Percentiles rank a stretch among this genome's conserved stretches.
These are phyloP conservation scores for Amanita molliuscula DNA, from an alignment of 768 basidiomycete species.

Conservation along the genomic window DNA sequence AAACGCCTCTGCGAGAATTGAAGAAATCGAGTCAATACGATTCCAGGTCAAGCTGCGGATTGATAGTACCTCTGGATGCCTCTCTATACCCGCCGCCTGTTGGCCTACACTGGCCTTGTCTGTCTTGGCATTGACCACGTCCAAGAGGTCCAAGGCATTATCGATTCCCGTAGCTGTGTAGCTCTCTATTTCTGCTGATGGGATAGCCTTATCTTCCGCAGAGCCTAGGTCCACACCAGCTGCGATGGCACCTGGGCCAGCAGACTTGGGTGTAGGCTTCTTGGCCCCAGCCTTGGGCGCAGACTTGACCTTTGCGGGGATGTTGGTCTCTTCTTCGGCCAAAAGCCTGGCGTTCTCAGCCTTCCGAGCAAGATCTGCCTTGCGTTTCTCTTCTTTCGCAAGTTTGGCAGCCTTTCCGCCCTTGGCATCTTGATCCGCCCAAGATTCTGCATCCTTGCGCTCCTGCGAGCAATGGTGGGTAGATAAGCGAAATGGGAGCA, in stretches of 20 bases:
- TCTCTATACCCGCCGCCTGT: conserved; percentile 79
- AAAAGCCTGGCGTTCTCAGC: conserved; percentile 78
- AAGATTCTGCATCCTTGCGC: conserved; percentile 55
- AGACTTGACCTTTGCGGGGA: conserved; percentile 47
- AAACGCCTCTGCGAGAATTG: conserved; percentile 60
- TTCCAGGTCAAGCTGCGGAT: not conserved
- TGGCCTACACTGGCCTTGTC: conserved; percentile 88
- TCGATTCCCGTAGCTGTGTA: conserved; percentile 84
- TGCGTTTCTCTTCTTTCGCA: conserved; percentile 73
- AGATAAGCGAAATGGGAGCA: not conserved
- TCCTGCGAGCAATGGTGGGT: conserved; percentile 35
- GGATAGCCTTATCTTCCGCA: conserved; percentile 17
- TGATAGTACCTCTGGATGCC: conserved; percentile 76
- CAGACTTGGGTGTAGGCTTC: conserved; percentile 47
- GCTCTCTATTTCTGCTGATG: conserved; percentile 40
- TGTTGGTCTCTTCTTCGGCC: conserved; percentile 75
- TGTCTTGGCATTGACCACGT: conserved; percentile 84
- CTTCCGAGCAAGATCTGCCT: conserved; percentile 74
- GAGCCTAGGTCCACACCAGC: conserved; percentile 47
- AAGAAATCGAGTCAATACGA: conserved; percentile 9
- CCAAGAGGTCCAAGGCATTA: conserved; percentile 80
- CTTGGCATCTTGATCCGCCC: conserved; percentile 56
- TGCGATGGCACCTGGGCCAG: conserved; percentile 79
- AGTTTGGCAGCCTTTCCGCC: conserved; percentile 51
- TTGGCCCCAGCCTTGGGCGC: conserved; percentile 48